Evolutionary conservation across 768 basidiomycete genomes (phyloP).

Genomic region (Boletus reticuloceps): DNA sequence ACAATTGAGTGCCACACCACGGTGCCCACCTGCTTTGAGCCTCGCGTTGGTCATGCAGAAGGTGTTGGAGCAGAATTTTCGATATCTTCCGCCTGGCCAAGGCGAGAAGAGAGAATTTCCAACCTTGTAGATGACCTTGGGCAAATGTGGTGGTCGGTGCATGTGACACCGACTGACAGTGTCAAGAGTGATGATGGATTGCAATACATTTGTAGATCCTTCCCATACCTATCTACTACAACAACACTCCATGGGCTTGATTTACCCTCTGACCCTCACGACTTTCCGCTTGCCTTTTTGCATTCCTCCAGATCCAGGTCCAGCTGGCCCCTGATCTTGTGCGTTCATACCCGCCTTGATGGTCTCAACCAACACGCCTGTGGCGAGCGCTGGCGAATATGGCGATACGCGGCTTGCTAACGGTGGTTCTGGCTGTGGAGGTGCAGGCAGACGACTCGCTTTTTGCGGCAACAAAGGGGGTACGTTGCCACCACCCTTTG

Average conservation of each 20-base stretch:
- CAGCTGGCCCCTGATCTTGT: slow-evolving; percentile 44
- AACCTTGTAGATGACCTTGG: too few relatives aligned
- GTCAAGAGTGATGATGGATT: slow-evolving; percentile 2
- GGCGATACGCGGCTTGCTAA: slow-evolving; percentile 73
- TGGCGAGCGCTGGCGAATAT: slow-evolving; percentile 75
- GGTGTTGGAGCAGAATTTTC: too few relatives aligned
- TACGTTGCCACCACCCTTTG: slow-evolving; percentile 39
- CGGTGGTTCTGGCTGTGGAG: slow-evolving; percentile 74
- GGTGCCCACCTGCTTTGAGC: too few relatives aligned
- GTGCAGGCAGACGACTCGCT: slow-evolving; percentile 54
- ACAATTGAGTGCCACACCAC: too few relatives aligned
- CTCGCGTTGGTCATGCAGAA: too few relatives aligned
- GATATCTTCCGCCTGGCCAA: too few relatives aligned
- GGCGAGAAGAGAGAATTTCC: too few relatives aligned
- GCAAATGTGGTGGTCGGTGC: too few relatives aligned
- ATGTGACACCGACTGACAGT: too few relatives aligned
- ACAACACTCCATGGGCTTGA: neutral
- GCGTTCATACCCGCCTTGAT: slow-evolving; percentile 85
- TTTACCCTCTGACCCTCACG: slow-evolving; percentile 63
- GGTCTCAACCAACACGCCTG: slow-evolving; percentile 77
- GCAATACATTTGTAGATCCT: slow-evolving; percentile 22
- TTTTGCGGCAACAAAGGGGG: slow-evolving; percentile 25
- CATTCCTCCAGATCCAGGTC: slow-evolving; percentile 30
- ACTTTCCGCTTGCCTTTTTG: slow-evolving; percentile 82
- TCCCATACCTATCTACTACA: slow-evolving; percentile 7